Base-by-base conservation (phyloP, 345 rosid genomes). In the Turritis glabra region DNA sequence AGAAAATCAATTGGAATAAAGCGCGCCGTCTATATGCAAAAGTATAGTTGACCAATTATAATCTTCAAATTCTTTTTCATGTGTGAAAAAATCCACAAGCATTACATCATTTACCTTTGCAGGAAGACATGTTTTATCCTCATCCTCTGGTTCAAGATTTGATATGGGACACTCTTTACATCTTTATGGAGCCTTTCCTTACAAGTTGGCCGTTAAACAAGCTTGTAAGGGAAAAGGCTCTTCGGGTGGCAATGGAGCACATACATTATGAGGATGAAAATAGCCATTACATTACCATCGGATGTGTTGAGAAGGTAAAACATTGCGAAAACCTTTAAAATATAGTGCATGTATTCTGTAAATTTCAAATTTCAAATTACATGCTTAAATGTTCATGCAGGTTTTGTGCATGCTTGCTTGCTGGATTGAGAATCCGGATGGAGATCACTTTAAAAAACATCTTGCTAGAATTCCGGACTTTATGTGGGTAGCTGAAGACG, bases 401-500 rank as follows among this genome's bases (percentile, higher is more conserved):
- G 82, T 59, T 2, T 29, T 87, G 30, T 81, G 88, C 70, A 71
- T 89, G 53, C 17, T 89, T 67, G 86, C 89, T 18, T 85, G 90
- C 46, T 88, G 93, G 93, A 83, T 75, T 22, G 89, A 88, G 56
- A 79, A 88, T 62, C 90, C 90, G 1, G 78, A 88, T 43, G 86
- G 86, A 1, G 85, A 88, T 8, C 80, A 85, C 1, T 86, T 80
- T 62, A 86, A 78, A 50, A 82, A 76, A n/a, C 93, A 88, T 64
- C 72, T 88, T 8, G 81, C 90, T 0, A 73, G 88, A 60, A 35
- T 89, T 22, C 80, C 84, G 0, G 91, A 89, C 65, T 87, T 73
- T 59, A 77, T 78, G 14, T 89, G 89, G 94, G 7, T 89, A 48
- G 91, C 91, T 29, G 88, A 89, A 84, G 94, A 89, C 73, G 93